These are phyloP conservation scores for Mycena latifolia DNA, from an alignment of 768 basidiomycete species.

Conservation along the genomic window DNA sequence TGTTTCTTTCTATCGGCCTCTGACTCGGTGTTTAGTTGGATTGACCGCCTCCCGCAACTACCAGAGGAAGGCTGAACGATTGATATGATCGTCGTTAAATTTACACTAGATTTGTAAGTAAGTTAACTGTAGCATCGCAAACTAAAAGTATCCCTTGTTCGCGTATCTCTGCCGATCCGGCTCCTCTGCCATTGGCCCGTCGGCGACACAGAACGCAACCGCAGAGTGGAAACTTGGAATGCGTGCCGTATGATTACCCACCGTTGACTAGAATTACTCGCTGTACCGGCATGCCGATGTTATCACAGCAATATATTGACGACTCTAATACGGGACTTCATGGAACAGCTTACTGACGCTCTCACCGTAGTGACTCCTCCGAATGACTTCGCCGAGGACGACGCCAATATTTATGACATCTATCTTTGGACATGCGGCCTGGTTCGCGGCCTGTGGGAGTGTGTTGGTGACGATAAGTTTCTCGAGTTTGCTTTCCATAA, in stretches of 20 bases:
- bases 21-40: slow-evolving; percentile 40
- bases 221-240: too few relatives aligned
- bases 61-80: slow-evolving; percentile 23
- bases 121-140: slow-evolving; percentile 23
- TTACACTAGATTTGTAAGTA: slow-evolving; percentile 32
- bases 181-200: too few relatives aligned
- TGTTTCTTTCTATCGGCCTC: too few relatives aligned
- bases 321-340: slow-evolving; percentile 83
- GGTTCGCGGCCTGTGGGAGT: slow-evolving; percentile 88
- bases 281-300: too few relatives aligned
- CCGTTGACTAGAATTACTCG: too few relatives aligned
- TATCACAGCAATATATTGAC: not conserved
- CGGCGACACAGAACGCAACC: too few relatives aligned
- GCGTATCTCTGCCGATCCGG: not conserved
- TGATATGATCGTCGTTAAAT: slow-evolving; percentile 3
- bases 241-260: too few relatives aligned
- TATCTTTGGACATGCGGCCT: slow-evolving; percentile 78
- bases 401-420: slow-evolving; percentile 95
- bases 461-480: slow-evolving; percentile 99
- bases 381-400: slow-evolving; percentile 85
- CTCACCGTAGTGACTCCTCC: slow-evolving; percentile 96
- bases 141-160: slow-evolving; percentile 5
- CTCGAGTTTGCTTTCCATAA: slow-evolving; percentile 83
- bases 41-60: slow-evolving; percentile 65
- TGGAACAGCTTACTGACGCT: slow-evolving; percentile 90